Conservation (phyloP, 2,329 filamentous ascomycete genomes). For the Fusarium newnesense region DNA sequence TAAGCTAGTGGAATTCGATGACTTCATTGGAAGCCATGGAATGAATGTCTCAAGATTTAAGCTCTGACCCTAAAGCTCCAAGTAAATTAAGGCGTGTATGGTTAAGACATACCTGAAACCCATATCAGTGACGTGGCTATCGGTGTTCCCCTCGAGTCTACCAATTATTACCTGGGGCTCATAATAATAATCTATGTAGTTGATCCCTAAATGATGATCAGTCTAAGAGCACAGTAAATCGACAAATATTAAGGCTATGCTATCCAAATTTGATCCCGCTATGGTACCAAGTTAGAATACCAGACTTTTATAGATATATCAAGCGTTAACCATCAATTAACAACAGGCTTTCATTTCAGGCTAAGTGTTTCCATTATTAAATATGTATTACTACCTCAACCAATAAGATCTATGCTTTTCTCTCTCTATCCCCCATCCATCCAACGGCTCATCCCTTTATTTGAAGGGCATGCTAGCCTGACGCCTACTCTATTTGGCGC, state of each 20-base stretch:
- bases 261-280: neutral
- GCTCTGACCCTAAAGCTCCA: no score
- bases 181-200: rapidly evolving
- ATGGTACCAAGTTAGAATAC: no score
- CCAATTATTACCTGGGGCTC: rapidly evolving
- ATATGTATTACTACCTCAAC: neutral
- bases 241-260: neutral
- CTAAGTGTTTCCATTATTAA: rapidly evolving
- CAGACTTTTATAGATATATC: no score
- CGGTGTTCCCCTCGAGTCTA: rapidly evolving
- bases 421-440: rapidly evolving
- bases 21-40: rapidly evolving
- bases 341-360: neutral
- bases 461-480: neutral
- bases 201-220: rapidly evolving
- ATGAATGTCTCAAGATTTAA: rapidly evolving
- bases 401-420: neutral
- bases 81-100: no score
- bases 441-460: rapidly evolving
- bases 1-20: rapidly evolving
- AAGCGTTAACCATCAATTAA: no score
- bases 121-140: rapidly evolving
- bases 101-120: rapidly evolving
- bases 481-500: slow-evolving; percentile 30
- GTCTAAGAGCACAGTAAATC: neutral